Conservation (phyloP, 495 filamentous ascomycete species). For the Penicillium macrosclerotiorum region DNA sequence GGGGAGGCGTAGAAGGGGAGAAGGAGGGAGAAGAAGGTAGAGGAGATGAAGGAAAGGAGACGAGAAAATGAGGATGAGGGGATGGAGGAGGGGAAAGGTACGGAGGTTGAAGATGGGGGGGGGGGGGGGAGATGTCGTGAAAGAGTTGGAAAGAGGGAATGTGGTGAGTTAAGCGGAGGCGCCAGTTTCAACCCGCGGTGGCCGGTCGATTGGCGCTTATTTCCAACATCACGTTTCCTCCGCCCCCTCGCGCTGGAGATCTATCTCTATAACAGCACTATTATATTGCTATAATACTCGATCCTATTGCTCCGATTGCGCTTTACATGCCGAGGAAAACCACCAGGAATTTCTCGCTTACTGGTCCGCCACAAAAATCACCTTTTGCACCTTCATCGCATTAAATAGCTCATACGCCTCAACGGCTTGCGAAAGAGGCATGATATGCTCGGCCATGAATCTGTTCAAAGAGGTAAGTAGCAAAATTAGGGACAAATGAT, state of each 20-base stretch:
- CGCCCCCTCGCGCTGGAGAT: too few relatives aligned
- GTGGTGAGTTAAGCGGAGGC: conserved; percentile 24
- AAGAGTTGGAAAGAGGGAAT: conserved; percentile 29
- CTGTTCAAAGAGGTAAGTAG: conserved; percentile 37
- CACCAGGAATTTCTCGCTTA: too few relatives aligned
- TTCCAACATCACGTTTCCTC: too few relatives aligned
- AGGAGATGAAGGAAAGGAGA: conserved; percentile 20
- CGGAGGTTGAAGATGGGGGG: conserved; percentile 13
- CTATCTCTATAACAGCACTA: too few relatives aligned
- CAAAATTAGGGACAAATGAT: background rate
- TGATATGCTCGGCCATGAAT: conserved; percentile 93
- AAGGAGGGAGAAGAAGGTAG: conserved; percentile 15
- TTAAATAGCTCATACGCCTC: conserved; percentile 93
- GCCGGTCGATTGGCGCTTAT: background rate
- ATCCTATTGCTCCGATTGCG: too few relatives aligned
- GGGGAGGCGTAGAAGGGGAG: conserved; percentile 19
- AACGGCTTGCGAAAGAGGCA: conserved; percentile 80
- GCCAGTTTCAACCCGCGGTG: conserved; percentile 7
- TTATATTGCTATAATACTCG: too few relatives aligned
- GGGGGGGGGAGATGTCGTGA: conserved; percentile 22
- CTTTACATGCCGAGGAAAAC: too few relatives aligned
- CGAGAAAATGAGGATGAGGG: conserved; percentile 20
- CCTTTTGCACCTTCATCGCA: conserved; percentile 88
- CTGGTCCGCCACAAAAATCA: conserved; percentile 56
- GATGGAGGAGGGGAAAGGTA: conserved; percentile 18